Evolutionary conservation across 2,329 filamentous ascomycete genomes (phyloP).

Genomic region (Fusarium domesticum): DNA sequence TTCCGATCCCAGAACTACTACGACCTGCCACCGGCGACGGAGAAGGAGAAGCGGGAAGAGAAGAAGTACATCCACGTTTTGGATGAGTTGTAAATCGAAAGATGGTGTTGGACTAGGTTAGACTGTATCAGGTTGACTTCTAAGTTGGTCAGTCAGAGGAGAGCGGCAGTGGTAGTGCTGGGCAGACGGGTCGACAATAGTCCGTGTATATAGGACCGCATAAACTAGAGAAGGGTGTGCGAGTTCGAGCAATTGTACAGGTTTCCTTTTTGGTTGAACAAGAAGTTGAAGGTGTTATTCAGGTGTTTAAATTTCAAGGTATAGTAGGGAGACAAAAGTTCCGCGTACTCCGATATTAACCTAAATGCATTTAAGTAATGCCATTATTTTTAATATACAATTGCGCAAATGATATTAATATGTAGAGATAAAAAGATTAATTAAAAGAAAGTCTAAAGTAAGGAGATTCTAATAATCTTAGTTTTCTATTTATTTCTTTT

Average conservation of each 20-base stretch:
- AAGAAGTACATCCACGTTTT: slow-evolving; percentile 95
- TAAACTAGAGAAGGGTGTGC: slow-evolving; percentile 30
- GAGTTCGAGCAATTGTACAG: slow-evolving; percentile 32
- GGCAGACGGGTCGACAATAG: slow-evolving; percentile 21
- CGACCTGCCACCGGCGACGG: slow-evolving; percentile 89
- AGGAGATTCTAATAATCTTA: too few species aligned
- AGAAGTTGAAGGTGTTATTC: too few species aligned
- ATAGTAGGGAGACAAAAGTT: too few species aligned
- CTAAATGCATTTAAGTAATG: too few species aligned
- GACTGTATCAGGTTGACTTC: background rate
- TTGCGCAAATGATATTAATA: slow-evolving; percentile 9
- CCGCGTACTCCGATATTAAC: too few species aligned
- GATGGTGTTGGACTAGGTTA: background rate
- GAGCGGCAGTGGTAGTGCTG: slow-evolving; percentile 2
- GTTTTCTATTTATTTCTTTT: too few species aligned
- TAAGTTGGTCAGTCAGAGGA: background rate
- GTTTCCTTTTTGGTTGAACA: slow-evolving; percentile 28
- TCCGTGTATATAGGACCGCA: slow-evolving; percentile 33
- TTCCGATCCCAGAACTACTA: slow-evolving; percentile 87
- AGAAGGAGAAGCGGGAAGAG: slow-evolving; percentile 91
- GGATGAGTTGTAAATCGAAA: slow-evolving; percentile 68
- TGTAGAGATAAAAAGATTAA: too few species aligned
- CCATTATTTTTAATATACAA: too few species aligned
- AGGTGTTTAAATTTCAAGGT: too few species aligned
- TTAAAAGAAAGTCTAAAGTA: too few species aligned